Evolutionary conservation across 2,329 filamentous ascomycete genomes (phyloP).

Genomic region (Cladosporium sp.): DNA sequence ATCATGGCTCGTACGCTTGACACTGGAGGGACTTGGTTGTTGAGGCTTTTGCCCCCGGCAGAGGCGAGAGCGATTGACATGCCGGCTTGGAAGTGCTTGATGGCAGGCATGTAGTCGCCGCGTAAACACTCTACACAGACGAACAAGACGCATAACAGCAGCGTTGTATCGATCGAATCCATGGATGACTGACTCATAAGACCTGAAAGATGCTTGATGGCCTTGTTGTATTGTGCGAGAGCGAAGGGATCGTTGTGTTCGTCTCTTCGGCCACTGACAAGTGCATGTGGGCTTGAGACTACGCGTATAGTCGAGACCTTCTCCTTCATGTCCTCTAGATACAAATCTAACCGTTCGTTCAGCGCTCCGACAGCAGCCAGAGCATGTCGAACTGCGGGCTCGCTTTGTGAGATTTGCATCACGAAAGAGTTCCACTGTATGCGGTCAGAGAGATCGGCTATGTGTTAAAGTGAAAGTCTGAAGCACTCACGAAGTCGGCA

Average conservation of each 20-base stretch:
- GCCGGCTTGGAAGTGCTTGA: conserved; percentile 22
- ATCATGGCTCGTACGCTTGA: conserved; percentile 14
- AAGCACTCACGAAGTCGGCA: conserved; percentile 16
- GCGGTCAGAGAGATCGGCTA: not conserved
- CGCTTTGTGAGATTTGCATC: conserved; percentile 20
- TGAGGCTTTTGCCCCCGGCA: not conserved
- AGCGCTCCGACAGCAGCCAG: conserved; percentile 22
- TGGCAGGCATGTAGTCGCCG: conserved; percentile 20
- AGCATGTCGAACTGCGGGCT: conserved; percentile 25
- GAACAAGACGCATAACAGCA: conserved; percentile 27
- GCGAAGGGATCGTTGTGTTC: conserved; percentile 17
- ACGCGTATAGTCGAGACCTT: too few relatives aligned
- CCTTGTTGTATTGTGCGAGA: conserved; percentile 22
- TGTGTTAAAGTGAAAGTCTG: not conserved
- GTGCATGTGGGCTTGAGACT: not conserved
- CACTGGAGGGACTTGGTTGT: not conserved
- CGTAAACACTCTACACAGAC: conserved; percentile 25
- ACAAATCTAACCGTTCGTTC: conserved; percentile 17
- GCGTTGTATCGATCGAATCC: conserved; percentile 16
- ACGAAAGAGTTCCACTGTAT: conserved; percentile 22
- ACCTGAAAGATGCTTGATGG: conserved; percentile 17
- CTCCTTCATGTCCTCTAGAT: not conserved
- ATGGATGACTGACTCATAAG: conserved; percentile 12
- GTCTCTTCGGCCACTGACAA: not conserved
- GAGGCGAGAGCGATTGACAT: conserved; percentile 18